These are phyloP conservation scores for Mucor lusitanicus DNA, from an alignment of 371 early-diverging fungal species.

Conservation along the genomic window DNA sequence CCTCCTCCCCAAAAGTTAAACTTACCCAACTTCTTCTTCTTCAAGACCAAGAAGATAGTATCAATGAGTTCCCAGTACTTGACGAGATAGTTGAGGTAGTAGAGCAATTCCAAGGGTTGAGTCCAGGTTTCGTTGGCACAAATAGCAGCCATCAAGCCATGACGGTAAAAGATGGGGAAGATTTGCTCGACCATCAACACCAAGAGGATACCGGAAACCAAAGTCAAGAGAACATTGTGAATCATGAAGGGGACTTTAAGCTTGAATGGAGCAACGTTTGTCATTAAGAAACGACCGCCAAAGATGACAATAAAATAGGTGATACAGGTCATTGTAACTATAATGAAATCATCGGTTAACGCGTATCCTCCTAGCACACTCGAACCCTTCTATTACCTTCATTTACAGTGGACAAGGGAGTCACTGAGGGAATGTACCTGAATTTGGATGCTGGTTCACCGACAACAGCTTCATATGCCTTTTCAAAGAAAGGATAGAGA, in stretches of 20 bases:
- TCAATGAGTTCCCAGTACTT: slow-evolving; percentile 83
- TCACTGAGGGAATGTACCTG: slow-evolving; percentile 60
- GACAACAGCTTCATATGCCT: slow-evolving; percentile 46
- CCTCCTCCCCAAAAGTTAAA: neutral
- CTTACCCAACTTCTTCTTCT: slow-evolving; percentile 41
- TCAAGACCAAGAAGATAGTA: slow-evolving; percentile 38
- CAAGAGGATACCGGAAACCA: slow-evolving; percentile 65
- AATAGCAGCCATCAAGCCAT: slow-evolving; percentile 72
- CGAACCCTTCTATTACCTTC: slow-evolving; percentile 32
- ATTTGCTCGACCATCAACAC: slow-evolving; percentile 73
- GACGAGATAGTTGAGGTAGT: slow-evolving; percentile 84
- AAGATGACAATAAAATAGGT: slow-evolving; percentile 74
- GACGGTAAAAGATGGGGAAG: slow-evolving; percentile 59
- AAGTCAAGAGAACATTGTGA: slow-evolving; percentile 77
- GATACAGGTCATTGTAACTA: slow-evolving; percentile 54
- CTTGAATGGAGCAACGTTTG: slow-evolving; percentile 62
- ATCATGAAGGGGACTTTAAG: slow-evolving; percentile 66
- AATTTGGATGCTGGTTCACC: slow-evolving; percentile 54
- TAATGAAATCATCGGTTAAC: neutral
- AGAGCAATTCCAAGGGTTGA: slow-evolving; percentile 73
- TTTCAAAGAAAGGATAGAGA: slow-evolving; percentile 52
- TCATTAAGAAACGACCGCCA: slow-evolving; percentile 72
- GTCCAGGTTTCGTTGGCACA: slow-evolving; percentile 72
- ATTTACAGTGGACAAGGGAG: slow-evolving; percentile 67
- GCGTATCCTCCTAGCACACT: neutral